These are phyloP conservation scores for Lactifluus rugatus DNA, from an alignment of 768 basidiomycete genomes.

Conservation along the genomic window DNA sequence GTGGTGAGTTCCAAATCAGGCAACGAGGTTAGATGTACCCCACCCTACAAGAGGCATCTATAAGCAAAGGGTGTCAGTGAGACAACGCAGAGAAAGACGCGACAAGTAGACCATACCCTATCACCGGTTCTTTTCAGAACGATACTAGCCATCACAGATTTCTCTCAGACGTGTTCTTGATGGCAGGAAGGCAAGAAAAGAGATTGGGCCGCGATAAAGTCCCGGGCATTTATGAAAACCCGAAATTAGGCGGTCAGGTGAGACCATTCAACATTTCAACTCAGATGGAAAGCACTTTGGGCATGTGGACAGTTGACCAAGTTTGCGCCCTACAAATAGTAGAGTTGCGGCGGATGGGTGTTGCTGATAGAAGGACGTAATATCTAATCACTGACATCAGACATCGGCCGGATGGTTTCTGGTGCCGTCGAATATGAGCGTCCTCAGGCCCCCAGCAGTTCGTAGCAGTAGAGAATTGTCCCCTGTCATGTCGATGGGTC, in stretches of 20 bases:
- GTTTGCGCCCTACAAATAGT: background rate
- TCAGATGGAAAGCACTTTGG: background rate
- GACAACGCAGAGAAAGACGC: background rate
- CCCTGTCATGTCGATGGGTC: background rate
- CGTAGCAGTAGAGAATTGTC: background rate
- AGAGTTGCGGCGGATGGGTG: background rate
- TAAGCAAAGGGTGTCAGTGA: slow-evolving; percentile 1
- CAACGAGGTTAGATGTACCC: slow-evolving; percentile 21
- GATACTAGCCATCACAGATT: slow-evolving; percentile 39
- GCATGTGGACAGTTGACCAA: background rate
- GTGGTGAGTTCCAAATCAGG: slow-evolving; percentile 10
- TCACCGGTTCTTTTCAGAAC: slow-evolving; percentile 49
- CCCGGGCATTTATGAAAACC: background rate
- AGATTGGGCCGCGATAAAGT: background rate
- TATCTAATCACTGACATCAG: background rate
- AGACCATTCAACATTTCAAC: background rate
- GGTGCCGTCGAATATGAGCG: background rate
- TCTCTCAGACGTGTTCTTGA: slow-evolving; percentile 13
- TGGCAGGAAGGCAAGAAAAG: background rate
- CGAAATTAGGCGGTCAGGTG: background rate
- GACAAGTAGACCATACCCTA: slow-evolving; percentile 32
- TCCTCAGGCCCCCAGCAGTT: background rate
- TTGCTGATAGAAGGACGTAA: too few species aligned
- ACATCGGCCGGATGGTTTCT: background rate
- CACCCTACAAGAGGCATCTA: slow-evolving; percentile 70